Percentiles rank a stretch among this genome's conserved stretches.
phyloP scores from a whole-genome alignment of 345 rosid species.

The Nephelium lappaceum region DNA sequence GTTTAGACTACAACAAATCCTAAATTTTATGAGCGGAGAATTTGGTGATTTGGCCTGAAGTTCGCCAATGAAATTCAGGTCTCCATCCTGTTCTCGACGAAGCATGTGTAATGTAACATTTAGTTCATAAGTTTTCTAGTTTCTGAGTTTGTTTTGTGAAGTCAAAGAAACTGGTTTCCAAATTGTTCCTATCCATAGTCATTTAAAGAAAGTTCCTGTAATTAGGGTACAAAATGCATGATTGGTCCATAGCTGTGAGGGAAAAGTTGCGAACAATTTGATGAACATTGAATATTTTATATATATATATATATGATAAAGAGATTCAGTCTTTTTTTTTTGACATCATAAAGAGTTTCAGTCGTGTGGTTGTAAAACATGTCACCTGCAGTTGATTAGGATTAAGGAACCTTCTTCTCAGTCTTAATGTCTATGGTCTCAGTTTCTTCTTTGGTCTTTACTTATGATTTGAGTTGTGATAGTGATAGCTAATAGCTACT shows the following conservation, averaged over 20 bases:
- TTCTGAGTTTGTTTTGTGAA: neutral
- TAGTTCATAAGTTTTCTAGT: neutral
- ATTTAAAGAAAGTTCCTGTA: neutral
- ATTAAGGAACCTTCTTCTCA: neutral
- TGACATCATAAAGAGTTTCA: too few relatives aligned
- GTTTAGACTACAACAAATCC: neutral
- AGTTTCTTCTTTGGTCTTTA: neutral
- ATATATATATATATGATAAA: too few relatives aligned
- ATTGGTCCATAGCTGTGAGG: neutral
- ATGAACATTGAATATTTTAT: constrained; percentile 2
- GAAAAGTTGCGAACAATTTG: neutral
- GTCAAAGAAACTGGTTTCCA: neutral
- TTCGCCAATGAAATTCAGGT: neutral
- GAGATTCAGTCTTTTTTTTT: neutral
- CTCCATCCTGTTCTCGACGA: neutral
- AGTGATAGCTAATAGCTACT: neutral
- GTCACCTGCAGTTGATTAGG: constrained; percentile 1
- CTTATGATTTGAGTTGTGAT: neutral
- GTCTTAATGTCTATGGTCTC: neutral
- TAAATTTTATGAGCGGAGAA: neutral
- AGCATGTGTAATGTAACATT: neutral
- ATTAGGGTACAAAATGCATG: neutral
- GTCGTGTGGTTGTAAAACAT: neutral
- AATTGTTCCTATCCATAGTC: neutral
- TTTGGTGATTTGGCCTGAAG: neutral